Evolutionary conservation across 2,329 filamentous ascomycete genomes (phyloP).

Genomic region (Albophoma yamanashiensis): DNA sequence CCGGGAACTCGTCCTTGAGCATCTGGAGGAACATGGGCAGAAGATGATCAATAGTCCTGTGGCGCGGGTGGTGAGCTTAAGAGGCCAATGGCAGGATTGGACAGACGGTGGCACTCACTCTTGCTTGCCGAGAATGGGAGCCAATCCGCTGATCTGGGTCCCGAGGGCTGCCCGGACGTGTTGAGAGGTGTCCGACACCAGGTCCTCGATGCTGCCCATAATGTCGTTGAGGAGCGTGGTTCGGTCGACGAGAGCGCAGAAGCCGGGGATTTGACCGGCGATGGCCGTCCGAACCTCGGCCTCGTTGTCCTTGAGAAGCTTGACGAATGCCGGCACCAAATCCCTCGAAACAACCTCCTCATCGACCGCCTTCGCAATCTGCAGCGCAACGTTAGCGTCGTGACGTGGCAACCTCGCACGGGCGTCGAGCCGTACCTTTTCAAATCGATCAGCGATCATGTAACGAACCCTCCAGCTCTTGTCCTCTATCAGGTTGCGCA

Average conservation of each 20-base stretch:
- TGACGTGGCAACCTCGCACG: neutral
- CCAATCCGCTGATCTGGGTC: slow-evolving; percentile 92
- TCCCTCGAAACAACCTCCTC: slow-evolving; percentile 92
- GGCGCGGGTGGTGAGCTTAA: neutral
- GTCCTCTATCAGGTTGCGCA: slow-evolving; percentile 92
- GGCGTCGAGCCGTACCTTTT: slow-evolving; percentile 55
- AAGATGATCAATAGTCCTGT: slow-evolving; percentile 86
- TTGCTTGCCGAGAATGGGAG: slow-evolving; percentile 94
- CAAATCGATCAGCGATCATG: slow-evolving; percentile 97
- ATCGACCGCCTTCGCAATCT: slow-evolving; percentile 98
- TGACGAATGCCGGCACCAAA: slow-evolving; percentile 92
- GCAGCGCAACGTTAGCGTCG: neutral
- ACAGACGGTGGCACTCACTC: slow-evolving; percentile 52
- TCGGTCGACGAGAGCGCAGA: slow-evolving; percentile 82
- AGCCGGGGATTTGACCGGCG: slow-evolving; percentile 94
- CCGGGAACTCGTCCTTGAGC: slow-evolving; percentile 98
- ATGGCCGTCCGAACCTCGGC: slow-evolving; percentile 96
- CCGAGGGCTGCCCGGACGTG: slow-evolving; percentile 92
- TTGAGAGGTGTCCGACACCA: slow-evolving; percentile 92
- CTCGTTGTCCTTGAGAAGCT: slow-evolving; percentile 94
- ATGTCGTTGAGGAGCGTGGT: slow-evolving; percentile 87
- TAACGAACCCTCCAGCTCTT: slow-evolving; percentile 99
- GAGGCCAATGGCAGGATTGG: neutral
- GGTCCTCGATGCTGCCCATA: slow-evolving; percentile 90
- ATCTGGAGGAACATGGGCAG: slow-evolving; percentile 98